Conservation (phyloP, 805 yeast species). For the Pichia nakasei region DNA sequence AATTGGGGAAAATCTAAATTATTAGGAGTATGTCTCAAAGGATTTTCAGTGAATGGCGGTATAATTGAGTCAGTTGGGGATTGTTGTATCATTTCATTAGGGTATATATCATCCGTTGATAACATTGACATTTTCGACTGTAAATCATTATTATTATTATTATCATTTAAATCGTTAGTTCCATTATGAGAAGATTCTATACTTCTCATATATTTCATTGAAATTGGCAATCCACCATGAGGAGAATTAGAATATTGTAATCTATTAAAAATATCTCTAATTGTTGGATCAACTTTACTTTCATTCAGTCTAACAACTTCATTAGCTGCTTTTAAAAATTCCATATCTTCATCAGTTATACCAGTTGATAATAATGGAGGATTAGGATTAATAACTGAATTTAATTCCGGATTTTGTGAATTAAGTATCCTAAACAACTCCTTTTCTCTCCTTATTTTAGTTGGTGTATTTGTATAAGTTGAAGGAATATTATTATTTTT, state of each 20-base stretch:
- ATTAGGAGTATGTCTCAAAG: conserved; percentile 4
- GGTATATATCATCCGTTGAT: conserved; percentile 1
- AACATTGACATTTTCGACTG: neutral
- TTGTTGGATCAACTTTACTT: conserved; percentile 51
- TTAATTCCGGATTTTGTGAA: conserved; percentile 18
- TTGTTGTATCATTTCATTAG: neutral
- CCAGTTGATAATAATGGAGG: conserved; percentile 10
- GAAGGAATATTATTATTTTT: neutral
- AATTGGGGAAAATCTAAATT: conserved; percentile 16
- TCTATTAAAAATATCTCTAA: conserved; percentile 47
- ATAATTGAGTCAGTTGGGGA: neutral
- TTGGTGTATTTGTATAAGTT: neutral
- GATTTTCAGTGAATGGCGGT: conserved; percentile 9
- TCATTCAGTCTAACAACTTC: conserved; percentile 43
- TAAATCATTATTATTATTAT: neutral
- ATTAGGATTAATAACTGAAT: neutral
- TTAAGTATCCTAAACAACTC: conserved; percentile 20
- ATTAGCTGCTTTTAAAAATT: conserved; percentile 49
- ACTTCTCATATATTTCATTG: conserved; percentile 16
- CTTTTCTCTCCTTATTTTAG: neutral
- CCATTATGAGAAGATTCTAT: neutral
- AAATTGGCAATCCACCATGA: conserved; percentile 42
- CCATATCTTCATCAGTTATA: conserved; percentile 40
- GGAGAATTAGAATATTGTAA: conserved; percentile 52
- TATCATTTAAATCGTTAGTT: neutral